phyloP scores from a whole-genome alignment of 345 rosid genomes.

The Citrus cavaleriei region DNA sequence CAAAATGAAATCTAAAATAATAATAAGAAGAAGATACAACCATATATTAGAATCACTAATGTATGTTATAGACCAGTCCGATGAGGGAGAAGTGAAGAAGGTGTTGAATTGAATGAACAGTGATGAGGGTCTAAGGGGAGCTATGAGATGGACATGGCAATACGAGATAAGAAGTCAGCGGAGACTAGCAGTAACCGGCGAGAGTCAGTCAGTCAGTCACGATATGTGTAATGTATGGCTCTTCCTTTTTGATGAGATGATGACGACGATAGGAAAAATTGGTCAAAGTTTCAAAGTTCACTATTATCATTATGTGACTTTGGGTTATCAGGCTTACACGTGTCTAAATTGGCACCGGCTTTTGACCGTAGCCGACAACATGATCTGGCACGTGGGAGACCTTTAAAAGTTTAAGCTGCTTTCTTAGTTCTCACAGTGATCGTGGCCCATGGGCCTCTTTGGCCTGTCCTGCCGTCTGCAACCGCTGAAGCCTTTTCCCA shows the following conservation, averaged over 20 bases:
- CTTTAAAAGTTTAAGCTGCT: slow-evolving; percentile 5
- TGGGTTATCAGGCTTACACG: slow-evolving; percentile 47
- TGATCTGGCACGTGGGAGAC: slow-evolving; percentile 53
- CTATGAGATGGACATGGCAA: too few relatives aligned
- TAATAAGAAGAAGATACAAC: too few relatives aligned
- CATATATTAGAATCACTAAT: too few relatives aligned
- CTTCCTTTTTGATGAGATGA: background rate
- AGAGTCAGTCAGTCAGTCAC: slow-evolving; percentile 8
- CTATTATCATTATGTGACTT: background rate
- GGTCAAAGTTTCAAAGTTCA: slow-evolving; percentile 48
- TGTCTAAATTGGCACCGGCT: slow-evolving; percentile 69
- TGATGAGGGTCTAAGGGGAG: background rate
- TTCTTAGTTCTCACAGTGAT: background rate
- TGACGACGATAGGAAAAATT: background rate
- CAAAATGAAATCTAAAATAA: too few relatives aligned
- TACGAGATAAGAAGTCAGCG: slow-evolving; percentile 41
- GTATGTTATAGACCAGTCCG: too few relatives aligned
- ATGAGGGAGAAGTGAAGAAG: background rate
- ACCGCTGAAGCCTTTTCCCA: slow-evolving; percentile 14
- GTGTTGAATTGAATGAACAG: background rate
- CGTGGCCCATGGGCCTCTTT: too few relatives aligned
- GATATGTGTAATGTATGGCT: slow-evolving; percentile 1
- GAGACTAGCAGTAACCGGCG: slow-evolving; percentile 37
- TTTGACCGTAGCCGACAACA: slow-evolving; percentile 71
- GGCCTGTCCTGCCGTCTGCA: background rate